Evolutionary conservation across 352 stramenopile species (phyloP), one percentile per base, ranked within the genome.

Genomic region (Pythium brachiatum): DNA sequence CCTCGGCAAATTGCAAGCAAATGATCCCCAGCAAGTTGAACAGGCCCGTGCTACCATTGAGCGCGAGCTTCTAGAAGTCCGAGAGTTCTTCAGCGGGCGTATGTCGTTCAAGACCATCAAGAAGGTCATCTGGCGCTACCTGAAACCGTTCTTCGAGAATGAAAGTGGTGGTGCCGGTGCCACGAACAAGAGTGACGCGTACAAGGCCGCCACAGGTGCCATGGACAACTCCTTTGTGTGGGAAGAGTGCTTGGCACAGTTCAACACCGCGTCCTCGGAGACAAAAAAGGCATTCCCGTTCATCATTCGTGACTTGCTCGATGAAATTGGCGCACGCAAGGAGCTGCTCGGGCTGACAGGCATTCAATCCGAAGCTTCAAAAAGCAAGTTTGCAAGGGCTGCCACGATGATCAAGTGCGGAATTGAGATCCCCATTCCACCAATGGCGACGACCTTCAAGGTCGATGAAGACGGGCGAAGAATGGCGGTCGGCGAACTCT

Each of bases 281-380:
- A 64, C 71, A 4, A 72, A 62, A 18, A 71, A 69, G 29, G 68
- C 60, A 36, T 87, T 87, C 38, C 29, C 65, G 4, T 78, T 76
- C 48, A 81, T 87, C 44, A 74, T 87, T 48, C 60, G 65, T 2
- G 74, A 85, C 27, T 32, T 87, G n/a, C 53, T 85, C n/a, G 74
- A 82, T 48, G 78, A 87, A 58, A 72, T 87, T 18, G 58, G 43
- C 11, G 70, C 66, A 27, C 64, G 74, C 1, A 81, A 72, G 16
- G 23, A 62, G 1, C 53, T 75, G 12, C 59, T 87, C 23, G 69
- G 69, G 2, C 29, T 85, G 7, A 66, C 66, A 20, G 52, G 18
- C 0, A n/a, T 25, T 6, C 5, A 43, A 13, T n/a, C 13, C 0
- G 55, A 54, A 11, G 50, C 61, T n/a, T 18, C 48, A 15, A 64